Percentiles rank a stretch among this genome's conserved stretches.
Evolutionary conservation across 2,329 filamentous ascomycete species (phyloP).

Genomic region (Incumbomyces lentus): DNA sequence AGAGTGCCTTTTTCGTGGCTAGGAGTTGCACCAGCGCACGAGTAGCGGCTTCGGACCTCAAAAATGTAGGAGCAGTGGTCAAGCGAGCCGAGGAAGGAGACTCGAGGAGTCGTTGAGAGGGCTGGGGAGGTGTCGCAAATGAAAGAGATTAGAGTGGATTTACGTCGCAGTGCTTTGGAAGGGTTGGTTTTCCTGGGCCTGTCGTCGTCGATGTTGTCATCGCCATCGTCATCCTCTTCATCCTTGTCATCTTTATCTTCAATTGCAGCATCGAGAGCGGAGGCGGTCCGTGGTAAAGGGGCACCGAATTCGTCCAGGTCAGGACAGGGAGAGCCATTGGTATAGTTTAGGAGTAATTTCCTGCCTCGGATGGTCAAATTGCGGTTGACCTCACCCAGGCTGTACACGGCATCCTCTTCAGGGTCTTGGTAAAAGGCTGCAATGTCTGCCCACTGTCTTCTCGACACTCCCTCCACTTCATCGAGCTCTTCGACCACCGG

Average conservation of each 20-base stretch:
- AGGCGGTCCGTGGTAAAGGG: conserved; percentile 9
- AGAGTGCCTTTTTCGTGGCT: conserved; percentile 42
- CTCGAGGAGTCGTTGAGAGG: conserved; percentile 39
- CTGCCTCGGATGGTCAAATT: conserved; percentile 39
- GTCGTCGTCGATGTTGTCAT: conserved; percentile 28
- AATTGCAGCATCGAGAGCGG: conserved; percentile 7
- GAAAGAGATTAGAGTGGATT: conserved; percentile 83
- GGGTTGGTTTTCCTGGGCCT: conserved; percentile 21
- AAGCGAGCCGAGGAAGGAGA: conserved; percentile 79
- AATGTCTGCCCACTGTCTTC: conserved; percentile 34
- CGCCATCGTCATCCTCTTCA: conserved; percentile 29
- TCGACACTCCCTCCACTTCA: conserved; percentile 37
- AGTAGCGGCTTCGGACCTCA: conserved; percentile 75
- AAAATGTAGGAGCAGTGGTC: conserved; percentile 96
- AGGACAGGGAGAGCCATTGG: conserved; percentile 61
- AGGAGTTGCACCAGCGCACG: conserved; percentile 60
- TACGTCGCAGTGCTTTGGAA: conserved; percentile 36
- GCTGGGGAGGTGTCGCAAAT: conserved; percentile 68
- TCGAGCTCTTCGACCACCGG: conserved; percentile 37
- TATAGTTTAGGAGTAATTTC: conserved; percentile 66
- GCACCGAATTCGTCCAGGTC: conserved; percentile 20
- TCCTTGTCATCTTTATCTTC: conserved; percentile 14
- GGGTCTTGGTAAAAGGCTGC: conserved; percentile 38
- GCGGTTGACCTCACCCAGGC: conserved; percentile 33
- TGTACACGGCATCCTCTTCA: conserved; percentile 13